A percentile compares a stretch with the other conserved stretches of the same genome.
Conservation (phyloP, 345 rosid genomes). For the Heritiera fomes region DNA sequence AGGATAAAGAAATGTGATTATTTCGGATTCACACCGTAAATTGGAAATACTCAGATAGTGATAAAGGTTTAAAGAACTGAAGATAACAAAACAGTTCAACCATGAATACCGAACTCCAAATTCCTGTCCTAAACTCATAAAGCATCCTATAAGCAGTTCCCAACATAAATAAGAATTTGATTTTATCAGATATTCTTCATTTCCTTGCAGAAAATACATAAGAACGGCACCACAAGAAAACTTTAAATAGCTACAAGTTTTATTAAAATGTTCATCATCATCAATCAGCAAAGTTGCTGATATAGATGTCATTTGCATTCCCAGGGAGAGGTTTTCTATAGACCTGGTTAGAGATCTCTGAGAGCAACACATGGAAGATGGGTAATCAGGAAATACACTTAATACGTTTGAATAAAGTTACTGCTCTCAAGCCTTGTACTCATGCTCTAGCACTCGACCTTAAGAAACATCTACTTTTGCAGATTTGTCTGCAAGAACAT, state of each 20-base stretch:
- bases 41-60: not conserved
- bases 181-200: not conserved
- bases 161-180: not conserved
- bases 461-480: not conserved
- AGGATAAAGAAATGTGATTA: not conserved
- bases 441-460: not conserved
- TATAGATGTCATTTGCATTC: not conserved
- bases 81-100: not conserved
- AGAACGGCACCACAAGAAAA: slow-evolving; percentile 8
- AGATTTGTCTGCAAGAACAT: not conserved
- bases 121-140: not conserved
- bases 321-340: not conserved
- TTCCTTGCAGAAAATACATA: not conserved
- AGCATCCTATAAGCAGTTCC: not conserved
- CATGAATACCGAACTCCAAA: not conserved
- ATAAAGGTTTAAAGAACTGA: not conserved
- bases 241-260: not conserved
- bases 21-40: not conserved
- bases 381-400: not conserved
- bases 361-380: not conserved
- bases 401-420: not conserved
- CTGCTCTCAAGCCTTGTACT: not conserved
- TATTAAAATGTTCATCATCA: not conserved
- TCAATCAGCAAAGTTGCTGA: not conserved
- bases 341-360: not conserved